phyloP scores from a whole-genome alignment of 2,329 filamentous ascomycete genomes.

The Colletotrichum caudatum region DNA sequence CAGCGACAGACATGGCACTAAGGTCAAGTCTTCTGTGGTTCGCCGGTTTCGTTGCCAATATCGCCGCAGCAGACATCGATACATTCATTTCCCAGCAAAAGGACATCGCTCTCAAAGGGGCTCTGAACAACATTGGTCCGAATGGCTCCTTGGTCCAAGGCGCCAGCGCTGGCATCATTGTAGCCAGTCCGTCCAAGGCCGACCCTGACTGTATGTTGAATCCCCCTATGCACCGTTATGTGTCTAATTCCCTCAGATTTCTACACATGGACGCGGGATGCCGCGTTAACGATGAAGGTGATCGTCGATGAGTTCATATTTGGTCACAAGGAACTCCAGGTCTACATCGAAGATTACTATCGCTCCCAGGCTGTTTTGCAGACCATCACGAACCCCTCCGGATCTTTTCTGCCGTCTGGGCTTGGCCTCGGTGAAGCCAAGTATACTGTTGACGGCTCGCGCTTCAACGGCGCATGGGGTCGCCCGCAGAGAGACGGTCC shows the following conservation, averaged over 20 bases:
- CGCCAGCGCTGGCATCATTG: slow-evolving; percentile 62
- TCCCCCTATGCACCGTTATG: too few species aligned
- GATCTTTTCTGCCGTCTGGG: slow-evolving; percentile 57
- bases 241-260: slow-evolving; percentile 58
- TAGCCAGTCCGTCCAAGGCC: slow-evolving; percentile 66
- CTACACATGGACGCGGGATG: slow-evolving; percentile 69
- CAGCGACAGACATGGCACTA: slow-evolving; percentile 6
- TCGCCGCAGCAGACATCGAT: slow-evolving; percentile 30
- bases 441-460: slow-evolving; percentile 63
- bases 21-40: slow-evolving; percentile 15
- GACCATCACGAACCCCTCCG: slow-evolving; percentile 65
- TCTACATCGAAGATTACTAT: slow-evolving; percentile 64
- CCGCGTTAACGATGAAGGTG: slow-evolving; percentile 64
- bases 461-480: slow-evolving; percentile 66
- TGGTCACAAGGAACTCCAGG: slow-evolving; percentile 59
- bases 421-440: slow-evolving; percentile 68
- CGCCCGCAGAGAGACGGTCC: slow-evolving; percentile 71
- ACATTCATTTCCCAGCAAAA: slow-evolving; percentile 59
- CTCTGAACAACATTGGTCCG: slow-evolving; percentile 67
- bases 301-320: slow-evolving; percentile 64
- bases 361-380: slow-evolving; percentile 64
- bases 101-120: slow-evolving; percentile 61
- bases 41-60: slow-evolving; percentile 18
- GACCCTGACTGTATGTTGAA: slow-evolving; percentile 64
- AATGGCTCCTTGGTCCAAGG: slow-evolving; percentile 60